phyloP scores from a whole-genome alignment of 345 rosid species.

The Ceriops decandra region DNA sequence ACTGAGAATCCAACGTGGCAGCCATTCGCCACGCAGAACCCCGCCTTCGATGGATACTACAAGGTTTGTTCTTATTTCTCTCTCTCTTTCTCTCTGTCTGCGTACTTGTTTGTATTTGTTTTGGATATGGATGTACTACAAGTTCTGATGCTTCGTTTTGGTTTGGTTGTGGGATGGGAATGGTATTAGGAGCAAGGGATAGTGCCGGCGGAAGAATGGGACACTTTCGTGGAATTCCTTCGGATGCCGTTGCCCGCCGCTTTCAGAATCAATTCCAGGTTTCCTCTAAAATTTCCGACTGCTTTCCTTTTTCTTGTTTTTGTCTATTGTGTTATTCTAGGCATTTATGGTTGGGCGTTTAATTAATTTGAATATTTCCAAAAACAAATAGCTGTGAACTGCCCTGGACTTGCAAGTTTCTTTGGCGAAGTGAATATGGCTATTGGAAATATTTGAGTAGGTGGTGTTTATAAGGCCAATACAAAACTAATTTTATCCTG shows the following conservation, averaged over 20 bases:
- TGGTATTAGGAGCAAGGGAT: conserved; percentile 68
- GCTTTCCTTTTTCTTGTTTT: not conserved
- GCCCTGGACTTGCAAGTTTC: too few species aligned
- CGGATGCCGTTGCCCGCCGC: conserved; percentile 92
- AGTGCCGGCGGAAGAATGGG: conserved; percentile 77
- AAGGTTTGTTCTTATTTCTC: conserved; percentile 34
- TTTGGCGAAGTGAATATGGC: too few species aligned
- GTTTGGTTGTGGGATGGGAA: too few species aligned
- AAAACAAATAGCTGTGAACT: too few species aligned
- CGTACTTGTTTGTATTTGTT: not conserved
- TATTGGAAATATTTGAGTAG: too few species aligned
- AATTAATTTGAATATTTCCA: too few species aligned
- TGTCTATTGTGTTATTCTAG: not conserved
- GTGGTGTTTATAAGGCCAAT: too few species aligned
- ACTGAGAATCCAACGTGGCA: conserved; percentile 37
- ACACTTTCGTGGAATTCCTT: conserved; percentile 59
- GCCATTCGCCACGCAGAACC: conserved; percentile 60
- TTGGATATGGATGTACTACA: too few species aligned
- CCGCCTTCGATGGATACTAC: conserved; percentile 81
- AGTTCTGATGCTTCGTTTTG: too few species aligned
- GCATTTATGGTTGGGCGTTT: too few species aligned
- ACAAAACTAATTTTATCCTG: too few species aligned
- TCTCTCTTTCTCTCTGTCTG: not conserved
- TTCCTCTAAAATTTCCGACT: not conserved
- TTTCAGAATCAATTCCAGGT: conserved; percentile 92